phyloP scores from a whole-genome alignment of 2,329 filamentous ascomycete species.

The Nigrospora sphaerica region DNA sequence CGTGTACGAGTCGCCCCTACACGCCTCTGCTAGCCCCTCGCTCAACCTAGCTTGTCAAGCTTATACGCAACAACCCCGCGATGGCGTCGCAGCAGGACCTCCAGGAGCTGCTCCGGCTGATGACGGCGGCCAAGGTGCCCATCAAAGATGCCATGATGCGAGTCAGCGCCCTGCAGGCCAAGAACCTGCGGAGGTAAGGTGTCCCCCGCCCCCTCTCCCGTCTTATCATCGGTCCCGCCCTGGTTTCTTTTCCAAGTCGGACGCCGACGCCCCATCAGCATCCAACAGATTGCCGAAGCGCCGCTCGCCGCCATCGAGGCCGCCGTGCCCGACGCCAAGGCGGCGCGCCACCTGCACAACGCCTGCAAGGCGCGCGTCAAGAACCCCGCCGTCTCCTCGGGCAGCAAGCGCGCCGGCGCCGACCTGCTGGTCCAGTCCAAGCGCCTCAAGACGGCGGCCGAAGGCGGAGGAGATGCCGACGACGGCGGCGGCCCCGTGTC shows the following conservation, averaged over 20 bases:
- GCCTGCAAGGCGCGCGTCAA: constrained; percentile 49
- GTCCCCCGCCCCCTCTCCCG: constrained; percentile 12
- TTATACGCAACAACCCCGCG: not conserved
- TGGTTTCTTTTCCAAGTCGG: not conserved
- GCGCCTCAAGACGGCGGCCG: constrained; percentile 18
- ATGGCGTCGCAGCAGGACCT: constrained; percentile 54
- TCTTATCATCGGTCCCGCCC: not conserved
- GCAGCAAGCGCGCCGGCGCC: constrained; percentile 24
- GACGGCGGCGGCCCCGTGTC: constrained; percentile 26
- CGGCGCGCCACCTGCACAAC: constrained; percentile 42
- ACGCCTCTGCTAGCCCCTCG: no score
- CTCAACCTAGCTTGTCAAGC: no score
- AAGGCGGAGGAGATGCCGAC: constrained; percentile 6
- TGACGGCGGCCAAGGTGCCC: constrained; percentile 51
- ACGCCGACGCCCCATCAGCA: constrained; percentile 27
- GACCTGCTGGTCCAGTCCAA: constrained; percentile 18
- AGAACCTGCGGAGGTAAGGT: constrained; percentile 48
- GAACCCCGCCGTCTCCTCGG: constrained; percentile 14
- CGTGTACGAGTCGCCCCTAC: no score
- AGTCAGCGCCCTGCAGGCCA: constrained; percentile 48
- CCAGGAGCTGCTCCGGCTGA: constrained; percentile 52
- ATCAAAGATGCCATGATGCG: constrained; percentile 53
- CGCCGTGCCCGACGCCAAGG: constrained; percentile 40
- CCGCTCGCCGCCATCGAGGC: constrained; percentile 34
- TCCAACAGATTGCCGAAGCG: constrained; percentile 47